Evolutionary conservation across 2,329 filamentous ascomycete species (phyloP), one percentile per base, ranked within the genome.

Genomic region (Aspergillus bombycis): DNA sequence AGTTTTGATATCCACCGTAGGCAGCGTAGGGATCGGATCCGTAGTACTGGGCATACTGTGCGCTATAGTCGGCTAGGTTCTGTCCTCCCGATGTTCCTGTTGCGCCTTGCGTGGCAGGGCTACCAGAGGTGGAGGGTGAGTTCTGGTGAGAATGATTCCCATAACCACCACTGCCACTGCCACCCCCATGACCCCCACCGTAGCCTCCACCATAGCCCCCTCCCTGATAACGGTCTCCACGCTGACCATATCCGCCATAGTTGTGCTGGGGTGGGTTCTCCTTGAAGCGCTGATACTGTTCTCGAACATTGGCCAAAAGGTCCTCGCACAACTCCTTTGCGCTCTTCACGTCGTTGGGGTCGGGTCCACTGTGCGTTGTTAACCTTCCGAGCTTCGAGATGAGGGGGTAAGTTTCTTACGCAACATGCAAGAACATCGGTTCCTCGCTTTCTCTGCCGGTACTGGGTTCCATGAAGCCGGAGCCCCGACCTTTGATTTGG

Each of bases 401-500:
- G 10, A 28, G 41, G 30, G 19, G 11, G 26, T 36, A 43, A 32
- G n/a, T 7, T 16, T 68, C 74, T 74, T 62, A 96, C 91, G 95
- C 92, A 68, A 98, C 94, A 78, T 98, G 94, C 53, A 99, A 85
- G 75, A 93, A 98, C 93, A 99, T 98, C 2, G 93, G 88, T 76
- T 98, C 94, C 55, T 99, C 94, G 68, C 93, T 96, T 79, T 99
- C 95, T 48, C 84, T 87, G 67, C 92, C 91, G n/a, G 93, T 96
- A 36, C 90, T 88, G 54, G 90, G 88, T 77, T 99, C 95, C 74
- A 96, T 89, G 76, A 96, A 99, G 16, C 95, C 95, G 59, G 94
- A 98, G 45, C 94, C 94, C 67, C 92, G 92, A 21, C 95, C 95
- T 78, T 99, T 99, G 81, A 99, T 99, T 78, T 99, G 95, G 30